Base-by-base conservation (phyloP, 306 rosid genomes). In the Glycine latifolia region DNA sequence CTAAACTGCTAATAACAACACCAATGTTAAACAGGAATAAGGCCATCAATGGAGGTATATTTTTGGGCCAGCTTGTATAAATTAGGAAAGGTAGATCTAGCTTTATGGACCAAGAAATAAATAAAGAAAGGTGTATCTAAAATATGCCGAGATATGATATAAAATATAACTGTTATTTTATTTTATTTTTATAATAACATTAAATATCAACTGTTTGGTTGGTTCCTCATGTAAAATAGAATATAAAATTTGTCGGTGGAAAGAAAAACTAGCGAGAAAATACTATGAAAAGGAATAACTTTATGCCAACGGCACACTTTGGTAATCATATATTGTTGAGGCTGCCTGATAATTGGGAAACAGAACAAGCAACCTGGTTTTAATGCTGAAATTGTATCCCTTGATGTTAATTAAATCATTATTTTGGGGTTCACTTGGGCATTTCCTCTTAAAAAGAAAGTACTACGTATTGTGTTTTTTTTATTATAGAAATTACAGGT, bases 361-460 rank as follows among this genome's bases (percentile, higher is more conserved):
- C 77, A 70, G 41, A 69, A 70, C 69, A 78, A 20, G 3, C 17
- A 55, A 54, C 73, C 73, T 49, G 20, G 31, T 65, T 78, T 78
- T 50, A 77, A 49, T 48, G 63, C 71, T 77, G 41, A 48, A 13
- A 9, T 59, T 76, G 80, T 15, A 31, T 66, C 17, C n/a, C 50
- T 41, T 37, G 3, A 68, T 69, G 10, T 47, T 44, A 47, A 44
- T 41, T 43, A 43, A 15, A 31, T 47, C 47, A 26, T 76, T 13
- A 17, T 11, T 16, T 68, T 67, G 33, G 8, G 46, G 2, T 46
- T 10, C 39, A 68, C 55, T 44, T 10, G 5, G 16, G 0, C 31
- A 2, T 17, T 46, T 68, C 39, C 73, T 15, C 46, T 2, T 9
- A 15, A 44, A 68, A 16, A 44, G 0, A 2, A 16, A 39, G 15